Base-by-base conservation (phyloP, 495 filamentous ascomycete species). In the Hyaloscypha finlandica region DNA sequence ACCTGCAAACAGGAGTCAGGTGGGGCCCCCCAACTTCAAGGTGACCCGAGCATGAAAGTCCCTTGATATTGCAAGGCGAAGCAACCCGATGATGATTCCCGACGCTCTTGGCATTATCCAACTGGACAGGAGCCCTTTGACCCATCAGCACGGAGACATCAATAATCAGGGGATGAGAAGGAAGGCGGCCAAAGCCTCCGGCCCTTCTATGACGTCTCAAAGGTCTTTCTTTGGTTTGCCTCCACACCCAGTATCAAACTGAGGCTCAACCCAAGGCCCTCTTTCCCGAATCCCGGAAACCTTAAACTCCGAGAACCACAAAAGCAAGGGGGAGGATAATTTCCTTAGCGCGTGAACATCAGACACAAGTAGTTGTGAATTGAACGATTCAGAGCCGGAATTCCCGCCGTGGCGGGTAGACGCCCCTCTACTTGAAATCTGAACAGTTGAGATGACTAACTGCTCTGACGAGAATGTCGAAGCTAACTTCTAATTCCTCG, bases 141-240 rank as follows among this genome's bases (percentile, higher is more conserved):
- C 29, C 39, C 25, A 25, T 25, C 56, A 59, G 59, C 33, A 19
- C 59, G 20, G 32, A 42, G 31, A 9, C 6, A 30, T 45, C 14
- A 61, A 61, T 48, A 42, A 61, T 61, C 37, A 22, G 19, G 8
- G 2, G n/a, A 20, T 19, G 33, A 12, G 6, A 22, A 12, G 29
- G 59, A 61, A 61, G 33, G 59, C 6, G 19, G 37, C 48, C 6
- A 60, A 37, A 11, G n/a, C 37, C 37, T 61, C 2, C 59, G 59
- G 59, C 59, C 59, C n/a, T 61, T 48, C 37, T 45, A 48, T 61
- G 59, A 61, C 59, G 59, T 61, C 59, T 42, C 4, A 4, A 42
- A 14, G 58, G 31, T 25, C n/a, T 25, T 25, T 32, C 37, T 25
- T 4, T 22, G 59, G 14, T 19, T n/a, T 48, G 42, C 42, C 42